Conservation (phyloP, 2,329 filamentous ascomycete species). For the Beauveria medogensis region DNA sequence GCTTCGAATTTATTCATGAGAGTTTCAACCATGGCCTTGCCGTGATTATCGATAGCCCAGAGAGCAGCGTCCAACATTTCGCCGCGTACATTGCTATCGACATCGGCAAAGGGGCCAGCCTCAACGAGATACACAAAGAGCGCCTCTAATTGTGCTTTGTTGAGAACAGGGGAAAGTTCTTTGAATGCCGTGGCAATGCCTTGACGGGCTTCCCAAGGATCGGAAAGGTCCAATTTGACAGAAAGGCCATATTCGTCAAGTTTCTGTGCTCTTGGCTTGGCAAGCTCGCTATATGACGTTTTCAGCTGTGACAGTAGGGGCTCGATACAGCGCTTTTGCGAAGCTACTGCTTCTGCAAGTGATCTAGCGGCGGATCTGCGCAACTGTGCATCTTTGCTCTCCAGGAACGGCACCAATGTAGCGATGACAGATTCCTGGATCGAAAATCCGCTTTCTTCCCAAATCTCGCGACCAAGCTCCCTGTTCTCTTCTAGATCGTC, state of each 20-base stretch:
- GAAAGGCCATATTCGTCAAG: constrained; percentile 94
- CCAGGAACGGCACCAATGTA: constrained; percentile 68
- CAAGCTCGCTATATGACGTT: constrained; percentile 65
- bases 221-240: constrained; percentile 75
- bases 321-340: constrained; percentile 51
- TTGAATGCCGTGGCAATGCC: constrained; percentile 83
- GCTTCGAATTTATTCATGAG: constrained; percentile 89
- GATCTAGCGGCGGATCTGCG: constrained; percentile 76
- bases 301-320: constrained; percentile 58
- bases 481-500: constrained; percentile 84
- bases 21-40: constrained; percentile 73
- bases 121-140: constrained; percentile 84
- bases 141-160: constrained; percentile 59
- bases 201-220: constrained; percentile 86
- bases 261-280: constrained; percentile 74
- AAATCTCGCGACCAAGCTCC: constrained; percentile 77
- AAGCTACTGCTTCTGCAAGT: constrained; percentile 63
- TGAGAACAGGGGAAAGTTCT: constrained; percentile 66
- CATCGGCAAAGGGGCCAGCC: constrained; percentile 78
- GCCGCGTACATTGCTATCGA: constrained; percentile 64
- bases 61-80: constrained; percentile 92
- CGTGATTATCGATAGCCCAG: constrained; percentile 70
- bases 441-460: constrained; percentile 84
- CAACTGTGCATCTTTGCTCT: constrained; percentile 72
- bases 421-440: constrained; percentile 56